Evolutionary conservation across 805 yeast species (phyloP).

Genomic region (Saccharomycopsis sp.): DNA sequence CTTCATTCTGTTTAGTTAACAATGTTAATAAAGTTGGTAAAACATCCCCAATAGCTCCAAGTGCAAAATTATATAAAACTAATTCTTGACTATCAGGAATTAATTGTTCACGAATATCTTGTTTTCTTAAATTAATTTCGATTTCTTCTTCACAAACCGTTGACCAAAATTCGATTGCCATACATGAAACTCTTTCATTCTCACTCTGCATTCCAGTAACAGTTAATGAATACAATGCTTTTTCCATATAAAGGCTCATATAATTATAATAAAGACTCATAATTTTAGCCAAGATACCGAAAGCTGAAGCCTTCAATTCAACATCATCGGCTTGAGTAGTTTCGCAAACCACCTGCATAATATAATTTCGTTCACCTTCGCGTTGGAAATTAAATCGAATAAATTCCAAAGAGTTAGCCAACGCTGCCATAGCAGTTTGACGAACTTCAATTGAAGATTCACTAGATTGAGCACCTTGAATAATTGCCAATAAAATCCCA

Average conservation of each 20-base stretch:
- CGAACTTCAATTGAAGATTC: constrained; percentile 75
- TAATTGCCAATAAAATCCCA: constrained; percentile 90
- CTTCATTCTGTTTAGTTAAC: constrained; percentile 85
- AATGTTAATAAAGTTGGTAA: constrained; percentile 78
- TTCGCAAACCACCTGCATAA: constrained; percentile 98
- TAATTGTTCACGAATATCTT: constrained; percentile 47
- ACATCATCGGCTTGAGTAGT: constrained; percentile 86
- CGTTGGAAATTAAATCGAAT: constrained; percentile 81
- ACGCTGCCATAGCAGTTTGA: constrained; percentile 84
- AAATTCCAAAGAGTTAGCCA: constrained; percentile 85
- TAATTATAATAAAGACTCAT: constrained; percentile 82
- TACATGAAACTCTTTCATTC: constrained; percentile 85
- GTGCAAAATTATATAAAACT: constrained; percentile 71
- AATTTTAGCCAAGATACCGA: constrained; percentile 89
- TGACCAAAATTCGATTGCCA: constrained; percentile 99
- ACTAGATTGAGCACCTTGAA: constrained; percentile 86
- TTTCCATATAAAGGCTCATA: constrained; percentile 96
- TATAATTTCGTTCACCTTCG: constrained; percentile 92
- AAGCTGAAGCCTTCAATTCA: constrained; percentile 88
- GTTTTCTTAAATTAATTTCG: constrained; percentile 64
- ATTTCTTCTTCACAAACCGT: constrained; percentile 98
- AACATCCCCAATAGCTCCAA: constrained; percentile 75
- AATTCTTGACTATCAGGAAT: constrained; percentile 32
- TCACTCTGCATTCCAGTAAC: constrained; percentile 83
- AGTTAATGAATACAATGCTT: constrained; percentile 85